These are phyloP conservation scores for Suhomyces sp. DNA, from an alignment of 805 yeast genomes.

Conservation along the genomic window DNA sequence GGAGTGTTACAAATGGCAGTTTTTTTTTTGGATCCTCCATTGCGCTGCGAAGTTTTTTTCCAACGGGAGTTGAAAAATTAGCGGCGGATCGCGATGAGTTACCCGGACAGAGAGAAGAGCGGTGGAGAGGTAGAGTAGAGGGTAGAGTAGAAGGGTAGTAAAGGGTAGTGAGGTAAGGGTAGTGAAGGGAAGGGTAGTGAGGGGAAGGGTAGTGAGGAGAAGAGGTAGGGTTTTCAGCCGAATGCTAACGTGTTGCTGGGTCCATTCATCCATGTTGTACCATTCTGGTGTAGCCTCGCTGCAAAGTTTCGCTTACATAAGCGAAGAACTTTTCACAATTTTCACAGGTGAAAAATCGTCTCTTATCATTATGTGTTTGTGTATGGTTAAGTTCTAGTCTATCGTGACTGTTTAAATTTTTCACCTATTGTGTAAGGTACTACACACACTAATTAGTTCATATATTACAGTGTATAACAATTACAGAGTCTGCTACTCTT, in stretches of 20 bases:
- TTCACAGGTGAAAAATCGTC: neutral
- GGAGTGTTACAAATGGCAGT: neutral
- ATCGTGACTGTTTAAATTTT: neutral
- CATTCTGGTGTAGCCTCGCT: neutral
- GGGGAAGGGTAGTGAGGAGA: too few relatives aligned
- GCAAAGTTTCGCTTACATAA: neutral
- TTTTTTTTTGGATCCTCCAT: neutral
- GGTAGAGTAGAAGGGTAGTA: too few relatives aligned
- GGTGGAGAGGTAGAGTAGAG: neutral
- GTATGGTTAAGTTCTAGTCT: neutral
- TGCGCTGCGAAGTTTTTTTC: neutral
- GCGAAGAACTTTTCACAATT: neutral
- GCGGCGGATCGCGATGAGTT: slow-evolving; percentile 1
- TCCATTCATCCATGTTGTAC: too few relatives aligned
- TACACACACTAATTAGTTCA: too few relatives aligned
- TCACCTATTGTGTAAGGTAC: too few relatives aligned
- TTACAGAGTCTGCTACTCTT: neutral
- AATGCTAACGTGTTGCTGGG: too few relatives aligned
- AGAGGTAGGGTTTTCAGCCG: too few relatives aligned
- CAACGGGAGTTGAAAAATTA: neutral
- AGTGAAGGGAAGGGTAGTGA: too few relatives aligned
- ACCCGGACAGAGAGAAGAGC: neutral
- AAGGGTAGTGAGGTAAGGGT: too few relatives aligned
- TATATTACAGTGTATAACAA: neutral
- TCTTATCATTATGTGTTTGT: neutral